Evolutionary conservation across 225 moss, liverwort and hornwort genomes (phyloP).

Genomic region (Sphagnum tenellum): DNA sequence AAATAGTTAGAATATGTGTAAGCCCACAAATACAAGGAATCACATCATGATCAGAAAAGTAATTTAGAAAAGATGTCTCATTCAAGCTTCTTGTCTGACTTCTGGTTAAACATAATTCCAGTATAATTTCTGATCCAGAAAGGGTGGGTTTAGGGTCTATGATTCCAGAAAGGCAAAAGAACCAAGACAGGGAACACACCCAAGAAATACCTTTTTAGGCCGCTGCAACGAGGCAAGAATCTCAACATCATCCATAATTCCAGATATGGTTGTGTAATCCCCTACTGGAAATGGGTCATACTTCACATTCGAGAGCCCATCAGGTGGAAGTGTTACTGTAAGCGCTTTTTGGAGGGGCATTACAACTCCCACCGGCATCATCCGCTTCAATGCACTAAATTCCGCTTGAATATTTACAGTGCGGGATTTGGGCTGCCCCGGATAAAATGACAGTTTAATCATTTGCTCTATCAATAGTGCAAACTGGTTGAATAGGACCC

Average conservation of each 20-base stretch:
- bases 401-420: conserved; percentile 77
- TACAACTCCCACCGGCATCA: conserved; percentile 97
- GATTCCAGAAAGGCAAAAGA: too few species aligned
- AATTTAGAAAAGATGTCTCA: too few species aligned
- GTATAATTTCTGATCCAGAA: too few species aligned
- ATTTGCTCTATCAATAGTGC: conserved; percentile 86
- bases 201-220: conserved; percentile 71
- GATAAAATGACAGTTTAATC: conserved; percentile 83
- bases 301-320: conserved; percentile 69
- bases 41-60: too few species aligned
- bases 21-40: too few species aligned
- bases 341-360: conserved; percentile 96
- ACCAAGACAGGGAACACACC: not conserved
- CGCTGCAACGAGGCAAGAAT: conserved; percentile 89
- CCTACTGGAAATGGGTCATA: conserved; percentile 88
- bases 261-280: conserved; percentile 74
- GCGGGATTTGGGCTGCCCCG: conserved; percentile 79
- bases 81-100: too few species aligned
- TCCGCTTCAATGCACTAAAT: conserved; percentile 77
- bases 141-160: too few species aligned
- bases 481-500: conserved; percentile 76
- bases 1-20: not conserved
- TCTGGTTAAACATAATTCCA: too few species aligned
- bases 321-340: conserved; percentile 80
- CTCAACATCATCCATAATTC: conserved; percentile 95